These are phyloP conservation scores for Pseudogymnoascus sp. DNA, from an alignment of 2,329 filamentous ascomycete species.

Conservation along the genomic window DNA sequence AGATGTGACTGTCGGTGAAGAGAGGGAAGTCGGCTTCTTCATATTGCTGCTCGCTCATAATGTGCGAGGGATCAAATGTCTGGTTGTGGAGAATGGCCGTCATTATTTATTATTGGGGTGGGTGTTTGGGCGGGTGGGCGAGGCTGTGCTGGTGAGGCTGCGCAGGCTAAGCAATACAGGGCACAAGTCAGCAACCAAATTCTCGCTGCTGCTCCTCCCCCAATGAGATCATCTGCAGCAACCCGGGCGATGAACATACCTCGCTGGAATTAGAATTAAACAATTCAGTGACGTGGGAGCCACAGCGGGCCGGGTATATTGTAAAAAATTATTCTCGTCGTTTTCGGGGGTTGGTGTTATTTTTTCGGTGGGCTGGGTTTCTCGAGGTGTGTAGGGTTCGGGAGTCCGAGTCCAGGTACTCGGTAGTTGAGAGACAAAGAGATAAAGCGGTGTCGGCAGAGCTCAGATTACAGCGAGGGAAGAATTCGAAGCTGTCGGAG, in stretches of 20 bases:
- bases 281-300: neutral
- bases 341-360: neutral
- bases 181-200: neutral
- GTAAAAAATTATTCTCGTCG: neutral
- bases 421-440: neutral
- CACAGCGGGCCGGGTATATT: neutral
- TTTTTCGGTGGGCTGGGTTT: neutral
- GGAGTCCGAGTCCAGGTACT: neutral
- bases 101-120: neutral
- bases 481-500: neutral
- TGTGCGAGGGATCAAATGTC: neutral
- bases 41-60: neutral
- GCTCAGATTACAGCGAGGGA: neutral
- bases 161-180: conserved; percentile 2
- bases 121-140: neutral
- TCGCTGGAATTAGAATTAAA: neutral
- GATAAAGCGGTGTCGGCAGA: neutral
- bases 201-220: neutral
- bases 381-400: neutral
- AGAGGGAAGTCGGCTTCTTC: conserved; percentile 1
- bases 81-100: conserved; percentile 6
- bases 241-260: neutral
- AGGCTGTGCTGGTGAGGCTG: conserved; percentile 4
- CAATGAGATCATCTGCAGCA: neutral
- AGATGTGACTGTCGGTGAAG: neutral